Conservation (phyloP, 1,284 basidiomycete genomes). For the Rhodotorula sp. region DNA sequence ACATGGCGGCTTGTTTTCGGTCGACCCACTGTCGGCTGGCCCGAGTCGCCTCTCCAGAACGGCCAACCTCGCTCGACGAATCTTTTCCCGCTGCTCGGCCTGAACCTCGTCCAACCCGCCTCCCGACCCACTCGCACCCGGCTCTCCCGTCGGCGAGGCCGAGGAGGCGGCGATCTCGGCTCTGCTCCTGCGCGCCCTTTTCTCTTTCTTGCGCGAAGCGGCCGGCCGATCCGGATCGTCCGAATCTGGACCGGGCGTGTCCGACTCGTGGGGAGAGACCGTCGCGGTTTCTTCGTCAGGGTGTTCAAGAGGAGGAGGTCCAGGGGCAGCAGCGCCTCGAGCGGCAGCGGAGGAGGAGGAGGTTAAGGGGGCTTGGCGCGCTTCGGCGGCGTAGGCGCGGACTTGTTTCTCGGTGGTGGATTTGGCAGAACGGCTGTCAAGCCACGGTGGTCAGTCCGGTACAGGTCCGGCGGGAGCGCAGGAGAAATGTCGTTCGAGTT, state of each 20-base stretch:
- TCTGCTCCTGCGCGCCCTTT: background rate
- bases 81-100: no score
- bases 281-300: background rate
- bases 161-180: background rate
- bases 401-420: background rate
- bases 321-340: background rate
- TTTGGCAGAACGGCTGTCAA: background rate
- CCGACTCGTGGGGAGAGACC: constrained; percentile 5
- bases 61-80: no score
- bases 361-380: background rate
- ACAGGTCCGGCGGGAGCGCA: no score
- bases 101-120: no score
- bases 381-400: background rate
- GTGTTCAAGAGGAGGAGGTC: background rate
- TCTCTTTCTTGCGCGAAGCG: background rate
- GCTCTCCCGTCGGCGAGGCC: no score
- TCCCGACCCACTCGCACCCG: no score
- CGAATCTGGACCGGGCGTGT: constrained; percentile 18
- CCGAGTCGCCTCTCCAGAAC: no score
- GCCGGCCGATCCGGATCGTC: constrained; percentile 24
- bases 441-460: no score
- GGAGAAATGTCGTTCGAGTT: no score
- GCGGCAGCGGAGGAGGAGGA: background rate
- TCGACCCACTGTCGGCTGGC: no score
- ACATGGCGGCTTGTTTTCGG: no score